Percentiles rank a stretch among this genome's conserved stretches.
These are phyloP conservation scores for Alternaria triticina DNA, from an alignment of 2,329 filamentous ascomycete species.

Conservation along the genomic window DNA sequence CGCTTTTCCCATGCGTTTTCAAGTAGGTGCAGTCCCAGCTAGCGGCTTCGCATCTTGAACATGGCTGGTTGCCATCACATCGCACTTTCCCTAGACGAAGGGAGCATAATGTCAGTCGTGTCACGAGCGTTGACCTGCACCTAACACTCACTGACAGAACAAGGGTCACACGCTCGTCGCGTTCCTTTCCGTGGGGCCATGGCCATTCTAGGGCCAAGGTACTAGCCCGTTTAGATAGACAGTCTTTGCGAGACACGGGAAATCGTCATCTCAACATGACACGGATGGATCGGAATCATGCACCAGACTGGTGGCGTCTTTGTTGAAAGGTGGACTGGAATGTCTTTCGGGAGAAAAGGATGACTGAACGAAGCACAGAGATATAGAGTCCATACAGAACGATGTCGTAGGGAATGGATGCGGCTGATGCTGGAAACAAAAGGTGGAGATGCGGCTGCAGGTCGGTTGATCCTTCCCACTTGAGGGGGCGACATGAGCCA, in stretches of 20 bases:
- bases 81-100: constrained; percentile 32
- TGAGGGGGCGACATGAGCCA: constrained; percentile 11
- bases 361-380: constrained; percentile 6
- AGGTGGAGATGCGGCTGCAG: constrained; percentile 39
- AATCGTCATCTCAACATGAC: constrained; percentile 29
- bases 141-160: constrained; percentile 33
- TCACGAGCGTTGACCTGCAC: background rate
- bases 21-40: constrained; percentile 48
- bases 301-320: constrained; percentile 5
- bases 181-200: constrained; percentile 45
- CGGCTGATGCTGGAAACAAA: constrained; percentile 35
- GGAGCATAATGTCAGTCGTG: background rate
- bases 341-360: constrained; percentile 16
- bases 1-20: constrained; percentile 46
- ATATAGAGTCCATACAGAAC: constrained; percentile 10
- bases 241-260: constrained; percentile 24
- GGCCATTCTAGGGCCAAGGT: constrained; percentile 27
- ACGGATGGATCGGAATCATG: constrained; percentile 12
- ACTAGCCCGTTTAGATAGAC: constrained; percentile 20
- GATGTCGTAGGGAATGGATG: constrained; percentile 26
- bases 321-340: constrained; percentile 12
- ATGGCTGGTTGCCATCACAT: constrained; percentile 45
- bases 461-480: constrained; percentile 28
- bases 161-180: constrained; percentile 45
- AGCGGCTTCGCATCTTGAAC: constrained; percentile 40